These are phyloP conservation scores for Marasmius oreades DNA, from an alignment of 1,284 basidiomycete species.

Conservation along the genomic window DNA sequence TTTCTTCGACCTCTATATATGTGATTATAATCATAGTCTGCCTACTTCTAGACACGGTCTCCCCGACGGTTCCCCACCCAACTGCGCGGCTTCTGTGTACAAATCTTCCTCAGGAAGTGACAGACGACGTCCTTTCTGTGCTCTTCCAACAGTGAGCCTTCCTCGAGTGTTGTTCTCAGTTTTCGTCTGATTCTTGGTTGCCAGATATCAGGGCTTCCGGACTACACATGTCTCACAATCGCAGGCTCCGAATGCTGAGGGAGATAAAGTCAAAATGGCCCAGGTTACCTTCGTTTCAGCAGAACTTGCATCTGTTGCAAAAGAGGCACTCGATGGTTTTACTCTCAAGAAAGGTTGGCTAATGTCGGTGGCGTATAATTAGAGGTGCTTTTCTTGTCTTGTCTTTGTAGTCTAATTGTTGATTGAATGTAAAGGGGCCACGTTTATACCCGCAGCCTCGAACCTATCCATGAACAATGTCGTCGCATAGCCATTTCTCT, in stretches of 20 bases:
- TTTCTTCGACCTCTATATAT: conserved; percentile 22
- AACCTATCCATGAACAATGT: not conserved
- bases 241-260: conserved; percentile 58
- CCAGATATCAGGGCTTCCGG: conserved; percentile 75
- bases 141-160: conserved; percentile 80
- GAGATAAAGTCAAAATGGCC: conserved; percentile 67
- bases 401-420: conserved; percentile 1
- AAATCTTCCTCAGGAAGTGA: conserved; percentile 79
- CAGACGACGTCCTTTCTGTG: conserved; percentile 75
- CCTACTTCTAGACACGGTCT: conserved; percentile 32
- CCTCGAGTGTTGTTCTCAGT: not conserved
- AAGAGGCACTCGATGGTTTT: conserved; percentile 76
- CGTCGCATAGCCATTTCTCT: not conserved
- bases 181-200: conserved; percentile 11
- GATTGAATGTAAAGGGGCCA: not conserved
- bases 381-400: conserved; percentile 25
- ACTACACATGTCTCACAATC: conserved; percentile 64
- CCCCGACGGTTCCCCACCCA: conserved; percentile 51
- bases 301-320: conserved; percentile 71
- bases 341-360: conserved; percentile 77
- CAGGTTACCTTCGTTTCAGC: conserved; percentile 73
- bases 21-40: conserved; percentile 26
- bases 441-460: not conserved
- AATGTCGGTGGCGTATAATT: conserved; percentile 75
- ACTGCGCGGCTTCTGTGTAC: conserved; percentile 70